Base-by-base conservation (phyloP, 805 yeast genomes). In the Sungouiozyma intestinalis region DNA sequence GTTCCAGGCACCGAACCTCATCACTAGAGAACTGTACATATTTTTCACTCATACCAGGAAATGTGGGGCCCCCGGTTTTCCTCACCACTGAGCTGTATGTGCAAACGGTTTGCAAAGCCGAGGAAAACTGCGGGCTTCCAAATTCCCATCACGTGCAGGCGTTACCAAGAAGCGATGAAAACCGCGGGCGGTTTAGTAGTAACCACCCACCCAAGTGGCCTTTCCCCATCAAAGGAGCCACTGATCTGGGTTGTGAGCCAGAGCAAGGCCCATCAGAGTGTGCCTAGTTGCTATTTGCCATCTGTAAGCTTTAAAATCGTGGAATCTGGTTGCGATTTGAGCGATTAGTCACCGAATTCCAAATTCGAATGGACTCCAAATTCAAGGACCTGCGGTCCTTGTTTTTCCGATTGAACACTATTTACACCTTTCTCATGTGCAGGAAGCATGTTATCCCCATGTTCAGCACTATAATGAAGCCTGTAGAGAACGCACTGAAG, bases 371-470 rank as follows among this genome's bases (percentile, higher is more conserved):
- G 29, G 11, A 24, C 14, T 21, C 20, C 33, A 16, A 18, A 31
- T 63, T 72, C 24, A 52, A 58, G 43, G 73, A 71, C 40, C 56
- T 76, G 14, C 70, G 67, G 37, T 58, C 60, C 18, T 67, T 76
- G 11, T 77, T 74, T 49, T 73, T 72, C 52, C 58, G 76, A 45
- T 51, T 77, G 40, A 76, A 75, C 50, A 76, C 84, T 0, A 73
- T 77, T 45, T 78, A 68, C 59, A 78, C 85, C 1, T 80, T 80
- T 51, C 61, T 79, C 8, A 68, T 78, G 34, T 72, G 81, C 3
- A 63, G 83, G 43, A 76, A 77, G 45, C 81, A 77, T 54, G 66
- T 79, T 4, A 58, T 76, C 3, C 76, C 83, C 0, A 74, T 80
- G 9, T 74, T 73, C 53, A 74, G 73, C 2, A 62, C 74, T 1